Evolutionary conservation across 2,329 filamentous ascomycete species (phyloP).

Genomic region (Periconia sp.): DNA sequence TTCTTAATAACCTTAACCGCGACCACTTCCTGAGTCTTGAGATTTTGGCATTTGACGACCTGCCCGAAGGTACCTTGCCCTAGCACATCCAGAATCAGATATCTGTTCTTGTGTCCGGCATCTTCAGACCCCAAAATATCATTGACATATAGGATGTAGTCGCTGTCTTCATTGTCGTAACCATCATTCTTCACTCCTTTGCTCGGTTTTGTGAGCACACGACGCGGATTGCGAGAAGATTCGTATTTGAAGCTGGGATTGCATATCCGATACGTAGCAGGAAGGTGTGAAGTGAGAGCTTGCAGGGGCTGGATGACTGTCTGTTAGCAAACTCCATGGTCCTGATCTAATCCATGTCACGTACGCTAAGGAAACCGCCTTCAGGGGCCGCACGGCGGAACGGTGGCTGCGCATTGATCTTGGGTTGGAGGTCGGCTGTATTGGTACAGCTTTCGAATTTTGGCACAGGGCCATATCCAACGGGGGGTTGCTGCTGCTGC

Average conservation of each 20-base stretch:
- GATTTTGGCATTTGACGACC: slow-evolving; percentile 97
- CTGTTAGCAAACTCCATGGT: slow-evolving; percentile 18
- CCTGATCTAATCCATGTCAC: slow-evolving; percentile 33
- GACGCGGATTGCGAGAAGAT: slow-evolving; percentile 90
- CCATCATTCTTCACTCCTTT: slow-evolving; percentile 98
- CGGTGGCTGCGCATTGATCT: slow-evolving; percentile 82
- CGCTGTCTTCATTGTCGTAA: slow-evolving; percentile 98
- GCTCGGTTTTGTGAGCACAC: slow-evolving; percentile 96
- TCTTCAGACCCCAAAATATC: slow-evolving; percentile 98
- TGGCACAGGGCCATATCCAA: slow-evolving; percentile 70
- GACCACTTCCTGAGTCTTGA: slow-evolving; percentile 97
- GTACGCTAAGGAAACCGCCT: slow-evolving; percentile 94
- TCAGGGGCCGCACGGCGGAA: slow-evolving; percentile 94
- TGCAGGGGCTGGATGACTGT: slow-evolving; percentile 71
- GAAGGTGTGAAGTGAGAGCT: slow-evolving; percentile 89
- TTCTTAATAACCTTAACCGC: slow-evolving; percentile 99
- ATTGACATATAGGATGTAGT: slow-evolving; percentile 99
- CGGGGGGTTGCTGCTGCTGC: slow-evolving; percentile 46
- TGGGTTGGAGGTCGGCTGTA: slow-evolving; percentile 74
- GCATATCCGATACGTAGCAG: slow-evolving; percentile 96
- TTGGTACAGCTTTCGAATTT: slow-evolving; percentile 81
- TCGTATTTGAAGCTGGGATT: slow-evolving; percentile 99
- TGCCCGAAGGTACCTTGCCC: slow-evolving; percentile 98
- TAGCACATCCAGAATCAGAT: slow-evolving; percentile 93
- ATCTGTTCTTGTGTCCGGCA: slow-evolving; percentile 98